Conservation (phyloP, 441 rosid species). For the Erodium trifolium region DNA sequence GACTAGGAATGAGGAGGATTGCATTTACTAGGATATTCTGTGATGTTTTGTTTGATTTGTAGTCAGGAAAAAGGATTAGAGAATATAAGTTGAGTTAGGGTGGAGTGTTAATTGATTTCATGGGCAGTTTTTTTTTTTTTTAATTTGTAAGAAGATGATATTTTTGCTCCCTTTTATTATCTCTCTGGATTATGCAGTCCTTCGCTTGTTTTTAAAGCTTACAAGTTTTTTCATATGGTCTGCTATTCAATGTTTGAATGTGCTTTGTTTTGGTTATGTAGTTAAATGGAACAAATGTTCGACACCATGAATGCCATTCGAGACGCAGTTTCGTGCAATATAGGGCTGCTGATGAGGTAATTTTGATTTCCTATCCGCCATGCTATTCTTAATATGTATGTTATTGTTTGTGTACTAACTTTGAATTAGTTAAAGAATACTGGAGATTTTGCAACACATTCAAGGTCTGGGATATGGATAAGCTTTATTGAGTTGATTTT, state of each 20-base stretch:
- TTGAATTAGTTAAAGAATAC: neutral
- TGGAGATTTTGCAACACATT: neutral
- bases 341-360: slow-evolving; percentile 56
- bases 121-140: neutral
- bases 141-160: neutral
- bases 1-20: neutral
- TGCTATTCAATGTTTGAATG: neutral
- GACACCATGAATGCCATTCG: slow-evolving; percentile 21
- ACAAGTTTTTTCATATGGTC: neutral
- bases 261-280: slow-evolving; percentile 20
- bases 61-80: neutral
- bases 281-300: slow-evolving; percentile 28
- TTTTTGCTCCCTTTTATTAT: neutral
- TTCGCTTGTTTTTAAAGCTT: neutral
- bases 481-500: neutral
- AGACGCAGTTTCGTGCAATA: slow-evolving; percentile 23
- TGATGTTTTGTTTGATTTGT: neutral
- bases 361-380: neutral
- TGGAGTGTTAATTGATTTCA: neutral
- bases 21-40: neutral
- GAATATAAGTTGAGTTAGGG: neutral
- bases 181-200: neutral
- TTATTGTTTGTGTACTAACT: neutral
- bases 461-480: neutral
- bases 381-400: neutral